phyloP scores from a whole-genome alignment of 2,329 filamentous ascomycete genomes.

The Pleoardoris graminearum region DNA sequence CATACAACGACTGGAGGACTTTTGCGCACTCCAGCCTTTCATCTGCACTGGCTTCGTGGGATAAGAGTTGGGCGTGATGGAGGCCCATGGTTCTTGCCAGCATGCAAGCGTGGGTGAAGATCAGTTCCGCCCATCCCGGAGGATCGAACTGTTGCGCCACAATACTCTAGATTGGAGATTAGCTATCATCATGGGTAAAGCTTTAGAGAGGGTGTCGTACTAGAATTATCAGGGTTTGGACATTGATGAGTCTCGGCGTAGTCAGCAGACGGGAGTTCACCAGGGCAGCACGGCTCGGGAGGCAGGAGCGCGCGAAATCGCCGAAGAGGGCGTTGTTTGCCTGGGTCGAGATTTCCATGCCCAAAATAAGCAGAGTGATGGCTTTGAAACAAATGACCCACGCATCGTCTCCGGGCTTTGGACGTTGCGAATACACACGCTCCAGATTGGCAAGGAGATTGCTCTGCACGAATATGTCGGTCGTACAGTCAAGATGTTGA shows the following conservation, averaged over 20 bases:
- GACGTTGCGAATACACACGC: conserved; percentile 1
- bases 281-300: conserved; percentile 2
- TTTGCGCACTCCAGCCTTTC: not conserved
- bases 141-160: conserved; percentile 3
- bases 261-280: conserved; percentile 1
- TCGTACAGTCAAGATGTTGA: conserved; percentile 5
- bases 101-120: conserved; percentile 3
- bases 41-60: not conserved
- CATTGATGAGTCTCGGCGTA: conserved; percentile 6
- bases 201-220: not conserved
- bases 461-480: conserved; percentile 2
- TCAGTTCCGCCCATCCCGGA: conserved; percentile 4
- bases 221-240: conserved; percentile 6
- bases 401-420: conserved; percentile 3
- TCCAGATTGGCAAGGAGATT: conserved; percentile 6
- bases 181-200: not conserved
- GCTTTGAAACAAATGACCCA: conserved; percentile 5
- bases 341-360: conserved; percentile 3
- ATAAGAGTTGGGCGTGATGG: not conserved
- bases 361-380: conserved; percentile 5
- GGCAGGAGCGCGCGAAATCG: conserved; percentile 2
- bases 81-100: conserved; percentile 7
- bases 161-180: not conserved
- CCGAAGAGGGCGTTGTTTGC: not conserved
- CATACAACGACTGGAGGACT: conserved; percentile 1